Evolutionary conservation across 345 rosid genomes (phyloP).

Genomic region (Eucalyptus victrix): DNA sequence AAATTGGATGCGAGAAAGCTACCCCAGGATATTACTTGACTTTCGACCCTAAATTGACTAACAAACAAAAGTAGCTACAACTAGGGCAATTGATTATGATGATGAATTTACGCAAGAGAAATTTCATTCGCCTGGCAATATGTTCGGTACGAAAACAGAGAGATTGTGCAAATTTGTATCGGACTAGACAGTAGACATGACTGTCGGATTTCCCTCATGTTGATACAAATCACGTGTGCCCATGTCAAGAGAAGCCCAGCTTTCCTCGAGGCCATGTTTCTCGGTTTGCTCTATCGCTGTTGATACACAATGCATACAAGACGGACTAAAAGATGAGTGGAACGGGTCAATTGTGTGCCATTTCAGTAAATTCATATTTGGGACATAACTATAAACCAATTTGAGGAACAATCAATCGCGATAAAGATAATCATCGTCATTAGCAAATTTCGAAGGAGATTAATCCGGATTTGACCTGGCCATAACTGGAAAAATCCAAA

Average conservation of each 20-base stretch:
- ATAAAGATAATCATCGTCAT: neutral
- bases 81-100: neutral
- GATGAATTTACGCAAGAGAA: neutral
- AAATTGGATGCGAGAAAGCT: neutral
- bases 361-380: neutral
- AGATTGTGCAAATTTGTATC: neutral
- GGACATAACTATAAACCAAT: neutral
- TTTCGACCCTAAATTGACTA: neutral
- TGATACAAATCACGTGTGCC: neutral
- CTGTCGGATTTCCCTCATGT: neutral
- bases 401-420: neutral
- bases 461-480: neutral
- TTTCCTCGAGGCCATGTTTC: neutral
- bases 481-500: neutral
- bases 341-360: neutral
- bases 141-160: neutral
- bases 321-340: neutral
- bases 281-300: neutral
- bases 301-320: neutral
- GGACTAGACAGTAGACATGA: fast-evolving
- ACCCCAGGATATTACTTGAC: neutral
- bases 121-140: fast-evolving
- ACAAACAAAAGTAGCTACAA: neutral
- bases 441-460: neutral
- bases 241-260: neutral